Base-by-base conservation (phyloP, 208 protist species). In the Trypanosomatidae sp. region DNA sequence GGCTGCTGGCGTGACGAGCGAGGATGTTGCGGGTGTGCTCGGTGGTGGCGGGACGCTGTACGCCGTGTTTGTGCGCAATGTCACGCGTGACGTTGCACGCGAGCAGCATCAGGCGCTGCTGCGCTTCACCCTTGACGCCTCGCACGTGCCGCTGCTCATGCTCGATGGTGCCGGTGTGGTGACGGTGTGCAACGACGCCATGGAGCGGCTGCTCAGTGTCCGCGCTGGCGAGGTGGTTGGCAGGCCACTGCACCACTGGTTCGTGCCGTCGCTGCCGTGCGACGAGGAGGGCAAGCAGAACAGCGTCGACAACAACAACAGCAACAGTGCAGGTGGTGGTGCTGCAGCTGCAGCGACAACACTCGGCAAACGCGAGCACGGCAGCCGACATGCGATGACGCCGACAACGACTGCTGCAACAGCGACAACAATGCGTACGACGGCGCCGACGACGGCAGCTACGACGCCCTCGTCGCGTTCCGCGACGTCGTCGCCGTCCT, bases 71-170 rank as follows among this genome's bases (percentile, higher is more conserved):
- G 11, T 35, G 30, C 30, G 30, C 11, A 35, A 35, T n/a, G n/a
- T 35, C n/a, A 35, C 30, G 11, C 11, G 11, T n/a, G 30, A 35
- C 11, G n/a, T 35, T 11, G n/a, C 11, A 11, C n/a, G 11, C 30
- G 30, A 35, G 11, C 30, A n/a, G 11, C 11, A n/a, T 35, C 11
- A n/a, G 4, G 38, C 43, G 20, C 22, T 60, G 22, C 6, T 54
- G 5, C 35, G 47, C 18, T 60, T 48, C 23, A 24, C 51, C 37
- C 11, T 33, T 7, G 43, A 51, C 11, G 30, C 30, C 30, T 35
- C 30, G 11, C 30, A 15, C 11, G 37, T 64, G 18, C 40, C 20
- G 33, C 19, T 61, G 44, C 33, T 64, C 8, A 46, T 52, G 42
- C 43, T 59, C 6, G 11, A 33, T 4, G 46, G 62, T 3, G 39